Conservation (phyloP, 306 rosid species). For the Citrullus amarus region DNA sequence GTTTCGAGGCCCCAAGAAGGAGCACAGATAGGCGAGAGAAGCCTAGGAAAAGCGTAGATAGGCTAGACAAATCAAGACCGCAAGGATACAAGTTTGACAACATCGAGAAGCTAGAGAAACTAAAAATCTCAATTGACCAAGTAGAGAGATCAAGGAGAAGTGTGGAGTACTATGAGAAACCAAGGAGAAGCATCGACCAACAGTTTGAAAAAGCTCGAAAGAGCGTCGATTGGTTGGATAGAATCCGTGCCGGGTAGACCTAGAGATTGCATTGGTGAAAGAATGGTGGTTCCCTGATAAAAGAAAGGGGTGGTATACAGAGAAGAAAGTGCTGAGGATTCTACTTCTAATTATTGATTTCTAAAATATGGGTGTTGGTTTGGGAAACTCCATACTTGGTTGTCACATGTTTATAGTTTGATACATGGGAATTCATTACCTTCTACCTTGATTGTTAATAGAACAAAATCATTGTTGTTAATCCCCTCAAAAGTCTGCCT, state of each 20-base stretch:
- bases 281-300: neutral
- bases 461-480: conserved; percentile 6
- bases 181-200: conserved; percentile 60
- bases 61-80: conserved; percentile 39
- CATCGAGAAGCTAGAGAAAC: conserved; percentile 30
- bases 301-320: conserved; percentile 8
- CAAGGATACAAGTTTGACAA: conserved; percentile 46
- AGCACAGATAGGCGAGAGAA: conserved; percentile 69
- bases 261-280: neutral
- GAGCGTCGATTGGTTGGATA: conserved; percentile 84
- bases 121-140: conserved; percentile 37
- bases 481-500: neutral
- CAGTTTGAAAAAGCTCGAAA: conserved; percentile 68
- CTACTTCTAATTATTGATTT: conserved; percentile 7
- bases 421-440: conserved; percentile 6
- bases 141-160: conserved; percentile 67
- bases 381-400: neutral
- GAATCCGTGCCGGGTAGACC: conserved; percentile 48
- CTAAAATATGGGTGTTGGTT: neutral
- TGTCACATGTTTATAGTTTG: conserved; percentile 9
- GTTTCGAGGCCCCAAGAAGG: conserved; percentile 55
- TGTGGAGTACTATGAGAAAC: conserved; percentile 59
- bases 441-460: conserved; percentile 15
- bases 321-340: conserved; percentile 2
- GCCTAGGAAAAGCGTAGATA: conserved; percentile 60